Evolutionary conservation across 1,284 basidiomycete species (phyloP), one percentile per base, ranked within the genome.

Genomic region (Schizophyllum amplum): DNA sequence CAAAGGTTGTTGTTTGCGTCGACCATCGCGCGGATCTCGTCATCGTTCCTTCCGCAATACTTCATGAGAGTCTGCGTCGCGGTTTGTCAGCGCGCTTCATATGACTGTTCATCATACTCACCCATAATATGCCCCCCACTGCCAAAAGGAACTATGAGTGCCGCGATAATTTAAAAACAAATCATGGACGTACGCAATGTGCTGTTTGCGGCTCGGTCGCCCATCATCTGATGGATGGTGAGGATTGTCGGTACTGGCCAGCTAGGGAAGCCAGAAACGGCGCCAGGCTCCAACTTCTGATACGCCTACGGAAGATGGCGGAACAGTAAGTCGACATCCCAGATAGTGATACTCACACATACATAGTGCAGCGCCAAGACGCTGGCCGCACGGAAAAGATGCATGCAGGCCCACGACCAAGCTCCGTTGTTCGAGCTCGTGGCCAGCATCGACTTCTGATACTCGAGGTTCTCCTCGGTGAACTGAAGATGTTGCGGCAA

Each of bases 341-440:
- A 17, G 13, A 42, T 13, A 42, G 7, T 17, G 17, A 13, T 17
- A 9, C 13, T 17, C 33, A 42, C 17, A 42, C 33, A 17, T 42
- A 42, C 33, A 42, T 42, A 42, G 17, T 42, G 33, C 33, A 42
- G 33, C 33, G 33, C 33, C 33, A 42, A 9, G 13, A 42, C 33
- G 33, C 33, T 42, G 13, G 33, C 7, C 7, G 33, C 33, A 42
- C 33, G 33, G 33, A 4, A 42, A 17, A 42, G 13, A 66, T 90
- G 88, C 75, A 89, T 85, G 66, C 77, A 77, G 61, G 80, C 86
- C 69, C 80, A 91, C 62, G 82, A 85, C 89, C 88, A 91, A 9
- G 87, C 86, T 52, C 86, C 84, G 20, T 77, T 80, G 62, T 87
- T 90, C 3, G 85, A 85, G 62, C 80, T 79, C 9, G 87, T 89